Evolutionary conservation across 805 yeast genomes (phyloP).

Genomic region (Metschnikowia lunata): DNA sequence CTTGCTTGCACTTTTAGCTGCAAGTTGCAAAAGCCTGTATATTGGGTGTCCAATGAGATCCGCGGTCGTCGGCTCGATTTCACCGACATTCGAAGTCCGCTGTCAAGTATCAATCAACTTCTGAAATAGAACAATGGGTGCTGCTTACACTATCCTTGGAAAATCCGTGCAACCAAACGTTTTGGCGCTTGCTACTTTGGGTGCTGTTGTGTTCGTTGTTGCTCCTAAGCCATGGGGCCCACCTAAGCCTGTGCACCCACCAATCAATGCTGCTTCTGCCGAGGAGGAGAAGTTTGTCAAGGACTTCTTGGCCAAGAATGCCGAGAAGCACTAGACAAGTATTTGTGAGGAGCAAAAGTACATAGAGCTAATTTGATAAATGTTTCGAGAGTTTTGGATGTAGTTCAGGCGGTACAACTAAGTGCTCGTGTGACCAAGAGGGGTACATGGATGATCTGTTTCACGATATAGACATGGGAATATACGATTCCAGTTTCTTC

Average conservation of each 20-base stretch:
- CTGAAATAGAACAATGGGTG: constrained; percentile 52
- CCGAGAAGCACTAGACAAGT: constrained; percentile 15
- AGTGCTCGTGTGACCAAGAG: too few relatives aligned
- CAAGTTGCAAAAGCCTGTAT: constrained; percentile 7
- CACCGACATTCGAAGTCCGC: background rate
- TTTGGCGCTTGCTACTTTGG: constrained; percentile 78
- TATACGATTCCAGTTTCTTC: too few relatives aligned
- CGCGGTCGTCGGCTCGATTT: constrained; percentile 6
- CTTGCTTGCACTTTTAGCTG: background rate
- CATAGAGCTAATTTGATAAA: constrained; percentile 1
- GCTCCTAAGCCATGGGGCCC: constrained; percentile 74
- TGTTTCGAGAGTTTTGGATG: too few relatives aligned
- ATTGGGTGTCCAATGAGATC: constrained; percentile 10
- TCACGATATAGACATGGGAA: too few relatives aligned
- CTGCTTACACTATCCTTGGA: constrained; percentile 81
- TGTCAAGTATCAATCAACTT: constrained; percentile 1
- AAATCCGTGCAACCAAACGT: constrained; percentile 78
- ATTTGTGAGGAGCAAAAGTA: constrained; percentile 2
- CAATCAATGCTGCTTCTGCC: constrained; percentile 70
- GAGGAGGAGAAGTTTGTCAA: constrained; percentile 86
- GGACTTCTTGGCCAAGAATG: constrained; percentile 56
- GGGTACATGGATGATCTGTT: too few relatives aligned
- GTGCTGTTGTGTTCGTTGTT: constrained; percentile 57
- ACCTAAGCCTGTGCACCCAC: constrained; percentile 57
- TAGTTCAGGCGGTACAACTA: too few relatives aligned